phyloP scores from a whole-genome alignment of 2,329 filamentous ascomycete species.

The Grosmannia serpens region DNA sequence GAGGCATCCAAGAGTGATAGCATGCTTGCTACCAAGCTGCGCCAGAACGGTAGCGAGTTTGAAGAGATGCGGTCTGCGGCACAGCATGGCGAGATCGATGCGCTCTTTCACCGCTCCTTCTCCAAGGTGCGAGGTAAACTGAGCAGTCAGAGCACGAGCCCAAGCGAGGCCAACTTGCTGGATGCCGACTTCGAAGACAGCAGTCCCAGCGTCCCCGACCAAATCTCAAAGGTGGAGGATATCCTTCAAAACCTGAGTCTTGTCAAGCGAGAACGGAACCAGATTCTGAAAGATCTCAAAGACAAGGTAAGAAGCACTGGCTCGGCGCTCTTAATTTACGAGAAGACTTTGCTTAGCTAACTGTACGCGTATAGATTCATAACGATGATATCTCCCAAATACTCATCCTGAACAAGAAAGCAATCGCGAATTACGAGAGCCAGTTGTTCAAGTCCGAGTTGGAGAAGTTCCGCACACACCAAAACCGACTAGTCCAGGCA shows the following conservation, averaged over 20 bases:
- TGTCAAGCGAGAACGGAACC: constrained; percentile 81
- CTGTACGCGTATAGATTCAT: constrained; percentile 52
- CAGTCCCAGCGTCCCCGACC: constrained; percentile 69
- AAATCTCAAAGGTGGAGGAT: constrained; percentile 81
- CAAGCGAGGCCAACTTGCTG: constrained; percentile 67
- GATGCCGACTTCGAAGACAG: constrained; percentile 85
- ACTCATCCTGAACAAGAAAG: constrained; percentile 94
- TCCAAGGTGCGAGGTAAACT: constrained; percentile 62
- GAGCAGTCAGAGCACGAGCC: constrained; percentile 48
- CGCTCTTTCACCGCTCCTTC: constrained; percentile 78
- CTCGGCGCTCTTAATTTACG: background rate
- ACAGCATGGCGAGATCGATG: constrained; percentile 75
- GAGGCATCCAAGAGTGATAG: constrained; percentile 80
- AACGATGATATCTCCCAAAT: constrained; percentile 97
- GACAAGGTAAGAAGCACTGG: constrained; percentile 59
- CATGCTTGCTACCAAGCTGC: constrained; percentile 70
- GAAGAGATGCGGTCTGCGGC: constrained; percentile 90
- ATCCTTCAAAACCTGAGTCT: constrained; percentile 82
- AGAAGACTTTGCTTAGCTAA: background rate
- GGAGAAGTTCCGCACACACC: constrained; percentile 93
- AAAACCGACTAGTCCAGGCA: constrained; percentile 81
- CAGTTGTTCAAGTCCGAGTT: constrained; percentile 91
- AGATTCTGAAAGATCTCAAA: constrained; percentile 92
- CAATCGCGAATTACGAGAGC: constrained; percentile 80
- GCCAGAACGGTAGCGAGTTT: constrained; percentile 79